These are phyloP conservation scores for Vicia faba DNA, from an alignment of 306 rosid species.

Conservation along the genomic window DNA sequence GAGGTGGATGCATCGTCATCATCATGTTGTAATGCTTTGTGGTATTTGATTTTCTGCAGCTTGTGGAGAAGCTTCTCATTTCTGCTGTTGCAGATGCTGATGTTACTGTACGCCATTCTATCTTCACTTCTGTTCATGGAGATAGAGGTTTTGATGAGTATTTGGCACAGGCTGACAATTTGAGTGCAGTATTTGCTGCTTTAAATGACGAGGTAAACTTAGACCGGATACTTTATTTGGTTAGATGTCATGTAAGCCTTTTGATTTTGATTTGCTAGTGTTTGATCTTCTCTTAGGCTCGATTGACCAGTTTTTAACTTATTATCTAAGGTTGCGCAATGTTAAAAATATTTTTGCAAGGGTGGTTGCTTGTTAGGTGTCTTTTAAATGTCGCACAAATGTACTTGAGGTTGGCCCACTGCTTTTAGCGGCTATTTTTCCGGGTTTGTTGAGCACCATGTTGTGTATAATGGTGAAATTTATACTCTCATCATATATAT, in stretches of 20 bases:
- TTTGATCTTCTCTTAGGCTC: conserved; percentile 18
- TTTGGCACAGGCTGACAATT: conserved; percentile 91
- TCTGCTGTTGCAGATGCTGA: conserved; percentile 99
- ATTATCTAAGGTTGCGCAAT: background rate
- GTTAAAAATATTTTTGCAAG: conserved; percentile 23
- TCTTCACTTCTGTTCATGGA: conserved; percentile 82
- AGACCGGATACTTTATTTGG: conserved; percentile 6
- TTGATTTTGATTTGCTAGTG: conserved; percentile 27
- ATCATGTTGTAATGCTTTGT: conserved; percentile 26
- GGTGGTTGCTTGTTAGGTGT: conserved; percentile 18
- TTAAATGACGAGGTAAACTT: conserved; percentile 82
- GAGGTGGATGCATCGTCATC: background rate
- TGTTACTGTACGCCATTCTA: conserved; percentile 89
- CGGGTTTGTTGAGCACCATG: conserved; percentile 12
- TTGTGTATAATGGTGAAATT: conserved; percentile 14
- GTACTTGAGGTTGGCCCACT: background rate
- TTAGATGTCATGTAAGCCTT: conserved; percentile 17
- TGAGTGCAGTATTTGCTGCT: conserved; percentile 94
- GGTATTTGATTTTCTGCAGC: conserved; percentile 59
- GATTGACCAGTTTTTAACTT: conserved; percentile 17
- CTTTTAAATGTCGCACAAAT: conserved; percentile 18
- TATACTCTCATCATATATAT: conserved; percentile 13
- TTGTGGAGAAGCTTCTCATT: conserved; percentile 93
- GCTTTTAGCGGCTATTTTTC: conserved; percentile 20
- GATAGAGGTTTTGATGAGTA: conserved; percentile 95